These are phyloP conservation scores for Colletotrichum falcatum DNA, from an alignment of 2,329 filamentous ascomycete species.

Conservation along the genomic window DNA sequence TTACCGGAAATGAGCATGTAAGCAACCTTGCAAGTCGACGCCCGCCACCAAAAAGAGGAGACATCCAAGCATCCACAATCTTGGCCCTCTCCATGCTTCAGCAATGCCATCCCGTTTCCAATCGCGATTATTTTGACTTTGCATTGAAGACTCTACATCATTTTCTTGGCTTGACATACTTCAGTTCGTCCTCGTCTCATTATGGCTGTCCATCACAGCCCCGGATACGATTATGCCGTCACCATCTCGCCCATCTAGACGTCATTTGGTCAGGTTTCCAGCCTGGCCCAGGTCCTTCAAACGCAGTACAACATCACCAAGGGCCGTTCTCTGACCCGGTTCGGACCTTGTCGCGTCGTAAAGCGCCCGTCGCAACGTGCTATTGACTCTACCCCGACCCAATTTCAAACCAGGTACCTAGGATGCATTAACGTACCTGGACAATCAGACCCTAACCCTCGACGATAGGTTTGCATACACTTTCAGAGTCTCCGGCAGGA, in stretches of 20 bases:
- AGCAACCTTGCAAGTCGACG: not conserved
- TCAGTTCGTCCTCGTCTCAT: not conserved
- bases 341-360: not conserved
- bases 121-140: not conserved
- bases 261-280: not conserved
- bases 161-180: not conserved
- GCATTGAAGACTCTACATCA: not conserved
- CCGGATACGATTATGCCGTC: not conserved
- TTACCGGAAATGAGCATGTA: not conserved
- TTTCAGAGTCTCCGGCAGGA: not conserved
- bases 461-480: slow-evolving; percentile 1
- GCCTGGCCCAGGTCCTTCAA: not conserved
- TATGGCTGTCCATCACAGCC: not conserved
- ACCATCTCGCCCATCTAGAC: not conserved
- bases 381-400: not conserved
- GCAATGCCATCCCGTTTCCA: not conserved
- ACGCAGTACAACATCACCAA: not conserved
- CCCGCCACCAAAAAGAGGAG: not conserved
- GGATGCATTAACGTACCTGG: not conserved
- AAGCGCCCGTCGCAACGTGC: not conserved
- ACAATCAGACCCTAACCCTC: too few relatives aligned
- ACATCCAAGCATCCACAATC: not conserved
- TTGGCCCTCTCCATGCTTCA: not conserved
- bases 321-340: not conserved
- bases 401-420: slow-evolving; percentile 9